A percentile compares a stretch with the other conserved stretches of the same genome.
Evolutionary conservation across 2,329 filamentous ascomycete genomes (phyloP).

Genomic region (Fusarium scirpi): DNA sequence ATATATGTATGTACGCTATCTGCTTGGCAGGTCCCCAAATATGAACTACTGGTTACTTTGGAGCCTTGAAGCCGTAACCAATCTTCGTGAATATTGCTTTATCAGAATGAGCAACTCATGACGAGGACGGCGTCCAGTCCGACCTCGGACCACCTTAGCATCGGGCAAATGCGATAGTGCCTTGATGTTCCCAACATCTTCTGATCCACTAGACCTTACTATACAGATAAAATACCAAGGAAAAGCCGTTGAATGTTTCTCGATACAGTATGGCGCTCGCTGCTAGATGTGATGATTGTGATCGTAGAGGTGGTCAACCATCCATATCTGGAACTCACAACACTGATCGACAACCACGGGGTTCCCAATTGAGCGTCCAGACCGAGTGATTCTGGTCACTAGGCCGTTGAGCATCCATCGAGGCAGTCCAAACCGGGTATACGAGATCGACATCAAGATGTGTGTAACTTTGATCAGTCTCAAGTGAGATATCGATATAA

Average conservation of each 20-base stretch:
- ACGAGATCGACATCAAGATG: neutral
- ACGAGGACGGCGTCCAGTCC: neutral
- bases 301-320: neutral
- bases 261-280: neutral
- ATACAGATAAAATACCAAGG: neutral
- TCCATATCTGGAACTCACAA: neutral
- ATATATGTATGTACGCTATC: conserved; percentile 7
- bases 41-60: too few relatives aligned
- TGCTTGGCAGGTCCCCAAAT: neutral
- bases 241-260: neutral
- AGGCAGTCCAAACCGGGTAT: neutral
- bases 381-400: neutral
- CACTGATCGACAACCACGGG: neutral
- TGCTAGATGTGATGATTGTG: neutral
- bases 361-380: neutral
- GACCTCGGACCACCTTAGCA: neutral
- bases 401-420: neutral
- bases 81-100: neutral
- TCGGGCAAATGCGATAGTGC: neutral
- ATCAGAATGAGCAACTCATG: neutral
- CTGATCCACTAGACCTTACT: neutral
- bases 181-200: neutral
- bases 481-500: too few relatives aligned
- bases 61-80: neutral
- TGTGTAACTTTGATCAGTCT: too few relatives aligned